phyloP scores from a whole-genome alignment of 306 rosid species.

The Ceratonia siliqua region DNA sequence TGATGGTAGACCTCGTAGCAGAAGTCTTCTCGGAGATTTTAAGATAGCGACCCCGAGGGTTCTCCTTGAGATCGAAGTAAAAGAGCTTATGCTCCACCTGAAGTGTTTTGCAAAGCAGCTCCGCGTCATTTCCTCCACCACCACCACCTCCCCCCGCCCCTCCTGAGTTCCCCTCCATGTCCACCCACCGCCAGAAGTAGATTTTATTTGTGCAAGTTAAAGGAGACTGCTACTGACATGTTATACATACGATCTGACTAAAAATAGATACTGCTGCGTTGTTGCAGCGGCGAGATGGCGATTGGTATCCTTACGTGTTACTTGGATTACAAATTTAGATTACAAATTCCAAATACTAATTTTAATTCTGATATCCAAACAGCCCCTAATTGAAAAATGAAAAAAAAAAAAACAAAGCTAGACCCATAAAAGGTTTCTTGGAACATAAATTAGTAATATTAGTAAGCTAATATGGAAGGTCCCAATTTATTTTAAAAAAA shows the following conservation, averaged over 20 bases:
- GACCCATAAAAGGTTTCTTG: no score
- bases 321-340: no score
- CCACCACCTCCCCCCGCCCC: conserved; percentile 32
- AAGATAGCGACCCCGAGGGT: conserved; percentile 95
- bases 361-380: no score
- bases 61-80: conserved; percentile 99
- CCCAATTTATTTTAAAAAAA: no score
- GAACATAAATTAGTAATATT: no score
- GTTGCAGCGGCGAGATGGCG: background rate
- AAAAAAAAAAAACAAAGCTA: no score
- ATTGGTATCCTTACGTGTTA: no score
- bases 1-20: conserved; percentile 97
- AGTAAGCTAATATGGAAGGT: no score
- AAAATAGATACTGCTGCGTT: background rate
- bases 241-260: conserved; percentile 32
- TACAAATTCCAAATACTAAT: no score
- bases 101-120: conserved; percentile 88
- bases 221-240: background rate
- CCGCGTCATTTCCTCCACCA: conserved; percentile 68
- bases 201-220: background rate
- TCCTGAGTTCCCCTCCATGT: conserved; percentile 79
- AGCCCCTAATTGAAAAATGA: no score
- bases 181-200: background rate
- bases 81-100: conserved; percentile 99
- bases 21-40: conserved; percentile 98